phyloP scores from a whole-genome alignment of 148 eudicot genomes.

The Rhododendron simsii region DNA sequence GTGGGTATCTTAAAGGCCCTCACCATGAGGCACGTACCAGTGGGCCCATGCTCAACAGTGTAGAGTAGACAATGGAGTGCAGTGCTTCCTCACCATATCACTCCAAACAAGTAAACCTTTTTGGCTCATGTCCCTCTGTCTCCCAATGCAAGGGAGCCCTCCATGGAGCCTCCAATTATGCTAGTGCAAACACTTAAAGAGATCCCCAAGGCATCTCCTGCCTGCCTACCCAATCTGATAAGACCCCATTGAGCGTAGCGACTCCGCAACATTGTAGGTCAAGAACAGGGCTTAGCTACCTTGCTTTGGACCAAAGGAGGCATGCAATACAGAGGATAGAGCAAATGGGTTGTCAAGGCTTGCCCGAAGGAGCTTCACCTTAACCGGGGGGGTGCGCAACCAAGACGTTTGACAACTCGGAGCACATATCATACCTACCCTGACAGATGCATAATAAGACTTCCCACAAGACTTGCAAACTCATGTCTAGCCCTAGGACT shows the following conservation, averaged over 20 bases:
- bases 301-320: neutral
- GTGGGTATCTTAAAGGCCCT: neutral
- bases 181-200: neutral
- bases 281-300: neutral
- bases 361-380: neutral
- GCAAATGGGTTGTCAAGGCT: neutral
- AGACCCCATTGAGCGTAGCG: neutral
- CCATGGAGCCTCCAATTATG: neutral
- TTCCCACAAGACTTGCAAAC: neutral
- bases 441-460: neutral
- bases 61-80: neutral
- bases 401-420: neutral
- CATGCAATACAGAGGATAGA: neutral
- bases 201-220: neutral
- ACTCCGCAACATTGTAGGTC: neutral
- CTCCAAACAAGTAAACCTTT: neutral
- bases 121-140: neutral
- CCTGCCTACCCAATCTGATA: neutral
- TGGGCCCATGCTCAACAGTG: neutral
- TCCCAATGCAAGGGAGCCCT: neutral
- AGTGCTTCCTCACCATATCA: neutral
- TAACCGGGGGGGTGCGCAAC: neutral
- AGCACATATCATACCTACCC: neutral
- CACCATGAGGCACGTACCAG: neutral
- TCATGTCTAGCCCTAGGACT: neutral